Percentiles rank a stretch among this genome's conserved stretches.
phyloP scores from a whole-genome alignment of 2,329 filamentous ascomycete genomes.

The Phaeoacremonium minimum region DNA sequence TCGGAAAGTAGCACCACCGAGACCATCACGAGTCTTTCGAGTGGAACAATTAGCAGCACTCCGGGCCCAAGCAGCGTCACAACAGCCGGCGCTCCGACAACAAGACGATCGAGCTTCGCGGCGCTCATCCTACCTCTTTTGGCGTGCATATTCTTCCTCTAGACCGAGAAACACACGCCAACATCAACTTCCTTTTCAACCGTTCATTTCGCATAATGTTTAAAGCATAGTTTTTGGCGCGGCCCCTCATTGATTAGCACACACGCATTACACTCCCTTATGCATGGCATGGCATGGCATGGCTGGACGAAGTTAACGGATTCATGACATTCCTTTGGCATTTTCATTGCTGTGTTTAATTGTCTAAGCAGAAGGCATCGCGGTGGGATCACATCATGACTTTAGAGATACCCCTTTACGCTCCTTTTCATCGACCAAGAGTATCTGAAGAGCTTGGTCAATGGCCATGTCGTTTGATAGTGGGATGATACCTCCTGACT shows the following conservation, averaged over 20 bases:
- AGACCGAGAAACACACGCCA: not conserved
- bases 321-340: not conserved
- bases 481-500: too few relatives aligned
- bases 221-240: too few relatives aligned
- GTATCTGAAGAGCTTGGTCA: too few relatives aligned
- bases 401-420: not conserved
- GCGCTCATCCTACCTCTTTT: constrained; percentile 4
- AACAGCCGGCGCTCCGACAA: constrained; percentile 1
- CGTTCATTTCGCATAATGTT: not conserved
- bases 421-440: too few relatives aligned
- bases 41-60: not conserved
- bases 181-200: not conserved
- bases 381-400: not conserved
- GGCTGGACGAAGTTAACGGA: not conserved
- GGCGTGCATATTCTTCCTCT: constrained; percentile 6
- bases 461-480: too few relatives aligned
- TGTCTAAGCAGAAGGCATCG: not conserved
- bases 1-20: not conserved
- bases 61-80: constrained; percentile 2
- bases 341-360: too few relatives aligned
- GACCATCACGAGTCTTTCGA: not conserved
- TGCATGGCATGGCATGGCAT: too few relatives aligned
- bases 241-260: too few relatives aligned
- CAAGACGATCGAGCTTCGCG: constrained; percentile 1
- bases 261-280: too few relatives aligned